Evolutionary conservation across 2,329 filamentous ascomycete genomes (phyloP).

Genomic region (Pseudocercospora fuligena): DNA sequence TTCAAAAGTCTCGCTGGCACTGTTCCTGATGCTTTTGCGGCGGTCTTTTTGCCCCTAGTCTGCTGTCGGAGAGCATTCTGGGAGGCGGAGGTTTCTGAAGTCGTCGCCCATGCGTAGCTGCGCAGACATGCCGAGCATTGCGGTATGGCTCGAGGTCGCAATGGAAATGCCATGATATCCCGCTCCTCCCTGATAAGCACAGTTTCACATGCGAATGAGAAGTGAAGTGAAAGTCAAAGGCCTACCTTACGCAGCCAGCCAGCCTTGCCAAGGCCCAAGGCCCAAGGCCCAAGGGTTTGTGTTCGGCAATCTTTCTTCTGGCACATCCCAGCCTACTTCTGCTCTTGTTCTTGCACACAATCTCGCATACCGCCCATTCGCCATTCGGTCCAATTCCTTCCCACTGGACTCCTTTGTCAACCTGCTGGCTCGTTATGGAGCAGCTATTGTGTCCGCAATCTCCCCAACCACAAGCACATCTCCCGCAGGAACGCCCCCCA

Average conservation of each 20-base stretch:
- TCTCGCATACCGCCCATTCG: background rate
- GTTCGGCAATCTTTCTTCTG: background rate
- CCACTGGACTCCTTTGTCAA: conserved; percentile 23
- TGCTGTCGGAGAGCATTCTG: conserved; percentile 34
- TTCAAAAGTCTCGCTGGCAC: conserved; percentile 58
- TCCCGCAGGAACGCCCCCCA: conserved; percentile 5
- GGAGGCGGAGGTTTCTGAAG: conserved; percentile 18
- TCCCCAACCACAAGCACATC: conserved; percentile 9
- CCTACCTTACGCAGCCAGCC: background rate
- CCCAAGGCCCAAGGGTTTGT: background rate
- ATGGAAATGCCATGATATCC: conserved; percentile 31
- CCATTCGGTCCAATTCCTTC: background rate
- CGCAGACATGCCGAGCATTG: conserved; percentile 40
- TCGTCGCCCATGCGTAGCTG: conserved; percentile 29
- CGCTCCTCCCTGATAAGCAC: background rate
- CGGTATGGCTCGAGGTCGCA: conserved; percentile 30
- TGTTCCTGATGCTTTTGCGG: conserved; percentile 37
- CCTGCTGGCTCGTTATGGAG: conserved; percentile 30
- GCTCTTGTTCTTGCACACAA: background rate
- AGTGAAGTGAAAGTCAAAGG: conserved; percentile 13
- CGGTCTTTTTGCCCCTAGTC: conserved; percentile 44
- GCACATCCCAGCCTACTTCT: background rate
- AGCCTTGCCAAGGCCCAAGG: background rate
- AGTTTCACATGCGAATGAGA: conserved; percentile 10
- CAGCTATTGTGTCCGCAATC: conserved; percentile 21